Base-by-base conservation (phyloP, 345 rosid species). In the Hypericum perforatum region DNA sequence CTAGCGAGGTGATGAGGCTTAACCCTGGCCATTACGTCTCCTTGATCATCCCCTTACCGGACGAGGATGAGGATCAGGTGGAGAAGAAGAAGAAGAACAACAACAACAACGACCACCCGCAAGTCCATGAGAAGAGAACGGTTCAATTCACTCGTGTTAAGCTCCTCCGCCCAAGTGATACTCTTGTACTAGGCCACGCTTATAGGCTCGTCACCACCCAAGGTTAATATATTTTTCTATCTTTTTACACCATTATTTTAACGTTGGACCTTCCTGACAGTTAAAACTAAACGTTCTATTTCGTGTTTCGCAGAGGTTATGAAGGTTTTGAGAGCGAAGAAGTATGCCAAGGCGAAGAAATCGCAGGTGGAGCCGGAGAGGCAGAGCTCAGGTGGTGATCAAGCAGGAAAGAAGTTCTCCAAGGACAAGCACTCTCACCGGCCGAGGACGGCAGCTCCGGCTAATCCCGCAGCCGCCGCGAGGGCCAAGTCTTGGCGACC, bases 21-120 rank as follows among this genome's bases (percentile, higher is more conserved):
- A 75, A 92, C 71, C 98, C 98, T 0, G 97, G 94, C 44, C 98
- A 92, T 63, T 85, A 92, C 52, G 97, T 92, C 62, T 88, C 98
- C 61, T 71, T 85, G 64, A 88, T 92, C 40, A 84, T 92, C 45
- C 98, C 98, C 22, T 73, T 88, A 72, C 88, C 72, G 16, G 8
- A 7, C 11, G 5, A 1, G 2, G 32, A 22, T 4, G 32, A 22
- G 4, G 32, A 22, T n/a, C n/a, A n/a, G n/a, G n/a, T n/a, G 32
- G 32, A 22, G 32, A 22, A 22, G 32, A 22, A 22, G 32, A 22
- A n/a, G n/a, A n/a, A n/a, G n/a, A n/a, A n/a, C n/a, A n/a, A n/a
- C n/a, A n/a, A n/a, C n/a, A n/a, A n/a, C n/a, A n/a, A n/a, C n/a
- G n/a, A n/a, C n/a, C n/a, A 22, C 32, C 32, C 32, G 32, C 51